A percentile compares a stretch with the other conserved stretches of the same genome.
These are phyloP conservation scores for Rauvolfia tetraphylla DNA, from an alignment of 257 asterid species.

Conservation along the genomic window DNA sequence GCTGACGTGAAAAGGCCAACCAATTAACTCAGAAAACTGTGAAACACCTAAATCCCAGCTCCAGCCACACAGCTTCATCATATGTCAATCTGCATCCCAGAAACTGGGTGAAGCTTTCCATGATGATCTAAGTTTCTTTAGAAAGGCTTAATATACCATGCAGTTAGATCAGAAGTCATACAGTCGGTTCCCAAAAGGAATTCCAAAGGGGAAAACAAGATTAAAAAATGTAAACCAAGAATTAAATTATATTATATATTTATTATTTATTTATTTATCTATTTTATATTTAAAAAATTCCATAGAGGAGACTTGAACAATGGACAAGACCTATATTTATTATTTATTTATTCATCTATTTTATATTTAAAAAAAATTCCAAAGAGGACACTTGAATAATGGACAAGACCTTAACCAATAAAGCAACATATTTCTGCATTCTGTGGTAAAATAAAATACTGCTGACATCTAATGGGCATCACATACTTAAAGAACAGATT, in stretches of 20 bases:
- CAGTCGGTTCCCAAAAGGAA: background rate
- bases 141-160: slow-evolving; percentile 23
- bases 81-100: slow-evolving; percentile 47
- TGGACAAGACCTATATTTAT: too few species aligned
- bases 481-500: slow-evolving; percentile 22
- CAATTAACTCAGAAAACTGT: slow-evolving; percentile 21
- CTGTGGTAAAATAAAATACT: background rate
- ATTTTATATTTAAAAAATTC: too few species aligned
- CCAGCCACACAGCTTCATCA: slow-evolving; percentile 48
- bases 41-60: slow-evolving; percentile 46
- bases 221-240: background rate
- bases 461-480: slow-evolving; percentile 22
- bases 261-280: too few species aligned
- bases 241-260: too few species aligned
- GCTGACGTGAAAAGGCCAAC: slow-evolving; percentile 30
- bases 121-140: slow-evolving; percentile 46
- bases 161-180: slow-evolving; percentile 9
- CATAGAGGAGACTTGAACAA: too few species aligned
- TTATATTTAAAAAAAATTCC: too few species aligned
- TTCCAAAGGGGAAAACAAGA: background rate
- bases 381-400: slow-evolving; percentile 1
- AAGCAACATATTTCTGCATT: background rate
- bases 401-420: background rate
- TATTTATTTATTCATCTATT: too few species aligned
- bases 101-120: slow-evolving; percentile 49